phyloP scores from a whole-genome alignment of 2,329 filamentous ascomycete genomes.

The Alternaria hordeiaustralica region DNA sequence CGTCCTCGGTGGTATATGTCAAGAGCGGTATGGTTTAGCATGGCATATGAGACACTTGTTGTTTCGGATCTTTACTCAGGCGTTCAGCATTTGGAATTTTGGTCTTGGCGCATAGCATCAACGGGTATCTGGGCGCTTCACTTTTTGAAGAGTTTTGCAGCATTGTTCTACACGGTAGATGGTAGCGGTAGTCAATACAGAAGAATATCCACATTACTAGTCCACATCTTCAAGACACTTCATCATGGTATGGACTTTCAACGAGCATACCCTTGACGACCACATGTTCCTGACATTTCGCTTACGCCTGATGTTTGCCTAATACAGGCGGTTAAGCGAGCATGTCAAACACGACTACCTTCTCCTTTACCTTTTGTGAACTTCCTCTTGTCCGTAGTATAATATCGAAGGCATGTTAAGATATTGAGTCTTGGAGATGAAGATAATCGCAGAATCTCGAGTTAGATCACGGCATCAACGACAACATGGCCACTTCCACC shows the following conservation, averaged over 20 bases:
- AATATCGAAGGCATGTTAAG: not conserved
- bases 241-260: not conserved
- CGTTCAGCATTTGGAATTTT: not conserved
- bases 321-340: not conserved
- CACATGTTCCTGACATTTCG: not conserved
- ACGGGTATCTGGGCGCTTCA: not conserved
- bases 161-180: not conserved
- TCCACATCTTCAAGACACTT: not conserved
- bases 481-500: not conserved
- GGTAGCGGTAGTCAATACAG: not conserved
- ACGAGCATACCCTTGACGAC: not conserved
- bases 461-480: too few species aligned
- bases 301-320: not conserved
- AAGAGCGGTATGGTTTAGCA: not conserved
- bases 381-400: not conserved
- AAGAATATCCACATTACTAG: not conserved
- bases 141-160: not conserved
- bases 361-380: not conserved
- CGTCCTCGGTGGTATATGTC: not conserved
- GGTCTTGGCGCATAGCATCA: not conserved
- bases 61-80: constrained; percentile 2
- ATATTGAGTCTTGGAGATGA: not conserved
- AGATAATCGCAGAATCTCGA: not conserved
- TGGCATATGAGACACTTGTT: not conserved
- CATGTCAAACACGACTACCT: not conserved